Conservation (phyloP, 164 flowering plant genomes). For the Dillenia turbinata region DNA sequence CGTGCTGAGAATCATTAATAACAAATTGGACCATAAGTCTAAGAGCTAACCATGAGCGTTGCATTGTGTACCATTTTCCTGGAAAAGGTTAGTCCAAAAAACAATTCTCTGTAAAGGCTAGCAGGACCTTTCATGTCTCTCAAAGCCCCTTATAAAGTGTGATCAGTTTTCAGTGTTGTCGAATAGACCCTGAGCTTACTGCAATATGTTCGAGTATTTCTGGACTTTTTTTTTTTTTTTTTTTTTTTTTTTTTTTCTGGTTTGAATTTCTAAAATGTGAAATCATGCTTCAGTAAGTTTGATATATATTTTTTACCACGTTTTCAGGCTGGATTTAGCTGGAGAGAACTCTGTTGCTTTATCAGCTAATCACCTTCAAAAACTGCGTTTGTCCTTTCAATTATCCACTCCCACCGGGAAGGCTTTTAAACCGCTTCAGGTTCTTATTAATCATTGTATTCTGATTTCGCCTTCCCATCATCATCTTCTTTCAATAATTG, state of each 20-base stretch:
- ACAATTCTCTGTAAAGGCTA: too few species aligned
- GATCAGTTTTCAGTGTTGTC: too few species aligned
- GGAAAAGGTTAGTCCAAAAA: too few species aligned
- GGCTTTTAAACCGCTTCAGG: conserved; percentile 89
- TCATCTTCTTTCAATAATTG: conserved; percentile 8
- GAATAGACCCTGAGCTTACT: too few species aligned
- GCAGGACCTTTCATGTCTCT: too few species aligned
- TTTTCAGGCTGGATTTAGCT: conserved; percentile 59
- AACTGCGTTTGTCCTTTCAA: conserved; percentile 71
- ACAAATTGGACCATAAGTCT: too few species aligned
- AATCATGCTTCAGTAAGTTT: neutral
- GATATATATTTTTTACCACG: neutral
- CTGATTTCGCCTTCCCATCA: neutral
- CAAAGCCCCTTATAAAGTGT: too few species aligned
- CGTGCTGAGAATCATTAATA: too few species aligned
- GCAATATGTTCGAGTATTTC: too few species aligned
- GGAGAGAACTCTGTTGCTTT: conserved; percentile 51
- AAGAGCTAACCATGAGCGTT: too few species aligned
- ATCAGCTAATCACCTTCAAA: conserved; percentile 93
- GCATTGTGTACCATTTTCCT: too few species aligned
- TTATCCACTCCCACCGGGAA: conserved; percentile 60
- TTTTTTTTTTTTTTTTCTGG: neutral
- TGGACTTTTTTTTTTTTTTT: neutral
- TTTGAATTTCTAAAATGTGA: neutral
- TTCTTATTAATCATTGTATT: conserved; percentile 18